Evolutionary conservation across 805 yeast genomes (phyloP), one percentile per base, ranked within the genome.

Genomic region (Pichia manshurica): DNA sequence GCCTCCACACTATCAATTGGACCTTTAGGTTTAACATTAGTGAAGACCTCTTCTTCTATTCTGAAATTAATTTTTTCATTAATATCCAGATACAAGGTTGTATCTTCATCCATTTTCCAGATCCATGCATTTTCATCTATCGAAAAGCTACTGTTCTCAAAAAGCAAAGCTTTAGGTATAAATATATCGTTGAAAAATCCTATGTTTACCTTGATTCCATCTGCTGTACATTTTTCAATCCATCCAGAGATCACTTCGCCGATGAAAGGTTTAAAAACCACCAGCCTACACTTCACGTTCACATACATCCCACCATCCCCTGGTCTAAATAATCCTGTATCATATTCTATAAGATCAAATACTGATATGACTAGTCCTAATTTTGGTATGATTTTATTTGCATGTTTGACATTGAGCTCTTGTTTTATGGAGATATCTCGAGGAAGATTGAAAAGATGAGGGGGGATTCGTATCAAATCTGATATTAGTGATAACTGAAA

Each of bases 171-270:
- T 56, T 82, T 82, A 7, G 98, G 98, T 51, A 93, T 84, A 64
- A 87, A 87, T 10, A 93, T 81, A 64, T 93, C 97, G 63, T 89
- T 89, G 62, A 93, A 93, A 64, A 93, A 85, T 52, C 85, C 96
- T 74, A 88, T 74, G 52, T 82, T 78, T 34, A 87, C 81, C 62
- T 87, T 84, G 51, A 93, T 79, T 2, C 99, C 99, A 46, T 89
- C 95, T 20, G 80, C 77, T 4, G 89, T 77, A 68, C 96, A 87
- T 55, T 88, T 86, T 37, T 88, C 81, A 31, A 93, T 87, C 91
- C 95, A 88, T 1, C 99, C 99, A 0, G 89, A 82, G 22, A 93
- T 64, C 7, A 91, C 79, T 63, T 93, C 99, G 9, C 99, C 99
- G 1, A 87, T 82, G 65, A 91, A 91, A 0, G 99, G 99, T 54